These are phyloP conservation scores for Mytilinidion resinicola DNA, from an alignment of 495 filamentous ascomycete species.

Conservation along the genomic window DNA sequence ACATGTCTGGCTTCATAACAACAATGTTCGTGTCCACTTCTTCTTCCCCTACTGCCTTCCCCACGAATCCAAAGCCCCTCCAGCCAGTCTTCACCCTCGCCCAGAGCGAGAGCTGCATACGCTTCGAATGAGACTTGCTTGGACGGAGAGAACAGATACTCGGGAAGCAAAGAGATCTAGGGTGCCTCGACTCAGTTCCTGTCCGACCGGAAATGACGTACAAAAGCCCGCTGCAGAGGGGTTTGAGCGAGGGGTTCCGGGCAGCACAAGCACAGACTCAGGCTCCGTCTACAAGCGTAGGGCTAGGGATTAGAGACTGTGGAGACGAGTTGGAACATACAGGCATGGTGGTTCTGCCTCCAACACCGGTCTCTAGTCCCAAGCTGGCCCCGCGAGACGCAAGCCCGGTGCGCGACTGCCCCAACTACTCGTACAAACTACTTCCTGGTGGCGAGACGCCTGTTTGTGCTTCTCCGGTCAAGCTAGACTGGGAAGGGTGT, in stretches of 20 bases:
- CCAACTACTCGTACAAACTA: slow-evolving; percentile 25
- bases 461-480: neutral
- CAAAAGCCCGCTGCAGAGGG: slow-evolving; percentile 21
- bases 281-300: neutral
- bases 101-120: slow-evolving; percentile 30
- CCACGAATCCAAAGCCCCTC: slow-evolving; percentile 32
- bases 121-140: slow-evolving; percentile 14
- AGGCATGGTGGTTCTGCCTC: neutral
- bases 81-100: slow-evolving; percentile 34
- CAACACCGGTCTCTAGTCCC: neutral
- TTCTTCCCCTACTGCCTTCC: slow-evolving; percentile 33
- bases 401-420: slow-evolving; percentile 2
- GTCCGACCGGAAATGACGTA: slow-evolving; percentile 13
- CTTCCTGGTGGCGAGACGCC: slow-evolving; percentile 12
- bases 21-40: slow-evolving; percentile 58
- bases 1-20: slow-evolving; percentile 62
- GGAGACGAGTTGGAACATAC: no score
- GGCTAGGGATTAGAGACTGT: no score
- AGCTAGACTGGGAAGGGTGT: slow-evolving; percentile 6
- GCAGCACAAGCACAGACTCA: neutral
- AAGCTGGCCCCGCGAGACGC: neutral
- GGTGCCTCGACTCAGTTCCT: slow-evolving; percentile 1
- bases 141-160: neutral
- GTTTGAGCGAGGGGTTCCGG: slow-evolving; percentile 17
- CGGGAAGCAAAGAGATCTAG: neutral